These are phyloP conservation scores for Kurtzmaniella quercitrusa DNA, from an alignment of 1,139 yeast genomes.

Conservation along the genomic window DNA sequence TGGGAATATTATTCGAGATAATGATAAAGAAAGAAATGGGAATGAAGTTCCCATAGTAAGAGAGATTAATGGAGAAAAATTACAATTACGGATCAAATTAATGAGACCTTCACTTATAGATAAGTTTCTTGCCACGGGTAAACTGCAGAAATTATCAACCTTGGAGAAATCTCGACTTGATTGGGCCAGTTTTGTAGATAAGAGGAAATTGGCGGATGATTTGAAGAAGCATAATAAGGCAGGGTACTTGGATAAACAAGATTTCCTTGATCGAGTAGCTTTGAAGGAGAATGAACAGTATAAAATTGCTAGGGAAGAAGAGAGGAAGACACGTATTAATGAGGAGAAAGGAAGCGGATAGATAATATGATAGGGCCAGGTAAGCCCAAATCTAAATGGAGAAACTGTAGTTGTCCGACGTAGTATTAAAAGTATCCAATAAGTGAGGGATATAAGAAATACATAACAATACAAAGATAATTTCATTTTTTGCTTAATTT, in stretches of 20 bases:
- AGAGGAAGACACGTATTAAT: conserved; percentile 18
- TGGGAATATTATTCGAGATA: conserved; percentile 21
- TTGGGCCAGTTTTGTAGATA: conserved; percentile 94
- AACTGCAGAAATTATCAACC: conserved; percentile 72
- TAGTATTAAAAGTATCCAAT: no score
- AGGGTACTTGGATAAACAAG: conserved; percentile 90
- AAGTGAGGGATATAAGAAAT: no score
- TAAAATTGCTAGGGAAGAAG: conserved; percentile 50
- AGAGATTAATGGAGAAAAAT: conserved; percentile 31
- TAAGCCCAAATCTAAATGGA: no score
- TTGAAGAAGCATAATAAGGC: conserved; percentile 70
- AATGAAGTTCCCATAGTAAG: conserved; percentile 30
- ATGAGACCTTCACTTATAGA: conserved; percentile 78
- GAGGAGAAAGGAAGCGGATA: conserved; percentile 3
- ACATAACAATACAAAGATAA: background rate
- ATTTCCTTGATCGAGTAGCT: conserved; percentile 77
- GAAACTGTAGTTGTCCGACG: no score
- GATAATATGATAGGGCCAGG: no score
- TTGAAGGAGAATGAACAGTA: conserved; percentile 59
- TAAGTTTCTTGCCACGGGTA: conserved; percentile 36
- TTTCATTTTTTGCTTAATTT: no score
- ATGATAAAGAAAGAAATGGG: conserved; percentile 1
- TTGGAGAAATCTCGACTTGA: conserved; percentile 89
- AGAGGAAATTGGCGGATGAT: conserved; percentile 79
- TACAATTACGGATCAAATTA: conserved; percentile 35